Evolutionary conservation across 352 stramenopile genomes (phyloP), one percentile per base, ranked within the genome.

Genomic region (Pythium folliculosum): DNA sequence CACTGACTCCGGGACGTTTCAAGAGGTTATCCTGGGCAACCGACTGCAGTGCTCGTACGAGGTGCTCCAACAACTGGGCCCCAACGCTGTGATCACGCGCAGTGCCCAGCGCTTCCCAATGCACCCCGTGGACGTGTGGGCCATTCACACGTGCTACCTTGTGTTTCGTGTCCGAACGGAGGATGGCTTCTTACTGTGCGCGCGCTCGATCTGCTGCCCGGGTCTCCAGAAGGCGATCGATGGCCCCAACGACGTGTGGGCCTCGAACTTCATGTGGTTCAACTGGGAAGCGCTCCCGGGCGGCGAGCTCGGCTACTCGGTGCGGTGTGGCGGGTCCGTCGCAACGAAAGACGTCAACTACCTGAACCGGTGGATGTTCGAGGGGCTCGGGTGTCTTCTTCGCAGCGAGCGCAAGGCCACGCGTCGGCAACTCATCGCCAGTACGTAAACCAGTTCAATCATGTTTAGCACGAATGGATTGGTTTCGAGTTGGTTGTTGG

Each of bases 191-290:
- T 38, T 48, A 9, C 30, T 45, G 27, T 65, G 22, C 32, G 13
- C 47, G 30, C 45, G 37, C 14, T 55, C 44, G 10, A 22, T 65
- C 22, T 13, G 23, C 8, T 19, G 19, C 25, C 12, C 27, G 3
- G 23, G 25, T 6, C 38, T 63, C 5, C 12, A 54, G 58, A 48
- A 21, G 5, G 50, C 21, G 19, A 60, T 44, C 17, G 35, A 50
- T 17, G 35, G 27, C 14, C 22, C n/a, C 35, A 27, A 19, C 4
- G 50, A 51, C 17, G 27, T 45, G 49, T 67, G 60, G 60, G 43
- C 49, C 19, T 54, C 35, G 1, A 65, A 56, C 59, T 65, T 58
- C 32, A 17, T 51, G 7, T 65, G 59, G 59, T 47, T 63, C 21
- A 49, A 25, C 27, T 63, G 38, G 38, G 57, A 63, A 32, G 27